Conservation (phyloP, 257 asterid genomes). For the Gentiana macrophylla region DNA sequence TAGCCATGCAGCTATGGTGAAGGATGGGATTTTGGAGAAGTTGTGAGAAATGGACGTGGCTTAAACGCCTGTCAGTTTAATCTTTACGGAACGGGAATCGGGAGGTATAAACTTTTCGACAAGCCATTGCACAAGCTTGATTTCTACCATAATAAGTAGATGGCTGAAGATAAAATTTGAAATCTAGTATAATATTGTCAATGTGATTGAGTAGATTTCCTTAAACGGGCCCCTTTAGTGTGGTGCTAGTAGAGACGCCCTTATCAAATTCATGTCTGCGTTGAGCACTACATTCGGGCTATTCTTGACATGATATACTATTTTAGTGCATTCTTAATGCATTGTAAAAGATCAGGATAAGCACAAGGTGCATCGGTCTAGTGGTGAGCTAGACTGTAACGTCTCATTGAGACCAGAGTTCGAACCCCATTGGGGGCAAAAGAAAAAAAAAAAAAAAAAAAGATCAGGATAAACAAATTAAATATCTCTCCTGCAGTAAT, state of each 20-base stretch:
- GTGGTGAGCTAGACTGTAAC: too few relatives aligned
- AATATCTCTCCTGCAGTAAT: neutral
- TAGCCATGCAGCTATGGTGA: conserved; percentile 69
- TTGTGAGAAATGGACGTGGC: conserved; percentile 81
- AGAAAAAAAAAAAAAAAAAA: too few relatives aligned
- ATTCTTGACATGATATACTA: too few relatives aligned
- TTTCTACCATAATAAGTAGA: neutral
- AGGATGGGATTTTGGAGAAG: conserved; percentile 99
- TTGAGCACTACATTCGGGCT: too few relatives aligned
- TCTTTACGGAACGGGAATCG: conserved; percentile 74
- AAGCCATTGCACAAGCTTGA: neutral
- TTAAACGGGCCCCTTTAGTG: too few relatives aligned
- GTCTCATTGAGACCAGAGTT: too few relatives aligned
- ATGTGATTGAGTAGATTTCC: neutral
- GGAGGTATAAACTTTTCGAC: conserved; percentile 44
- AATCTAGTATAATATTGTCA: neutral
- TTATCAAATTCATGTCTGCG: too few relatives aligned
- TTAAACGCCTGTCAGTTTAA: conserved; percentile 85
- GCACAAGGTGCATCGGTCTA: too few relatives aligned
- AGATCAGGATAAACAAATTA: neutral
- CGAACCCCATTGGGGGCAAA: too few relatives aligned
- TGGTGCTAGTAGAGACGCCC: too few relatives aligned
- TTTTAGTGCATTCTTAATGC: too few relatives aligned
- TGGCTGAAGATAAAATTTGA: neutral
- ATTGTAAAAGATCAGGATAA: too few relatives aligned